Evolutionary conservation across 2,329 filamentous ascomycete genomes (phyloP), one percentile per base, ranked within the genome.

Genomic region (Fusarium marasasianum): DNA sequence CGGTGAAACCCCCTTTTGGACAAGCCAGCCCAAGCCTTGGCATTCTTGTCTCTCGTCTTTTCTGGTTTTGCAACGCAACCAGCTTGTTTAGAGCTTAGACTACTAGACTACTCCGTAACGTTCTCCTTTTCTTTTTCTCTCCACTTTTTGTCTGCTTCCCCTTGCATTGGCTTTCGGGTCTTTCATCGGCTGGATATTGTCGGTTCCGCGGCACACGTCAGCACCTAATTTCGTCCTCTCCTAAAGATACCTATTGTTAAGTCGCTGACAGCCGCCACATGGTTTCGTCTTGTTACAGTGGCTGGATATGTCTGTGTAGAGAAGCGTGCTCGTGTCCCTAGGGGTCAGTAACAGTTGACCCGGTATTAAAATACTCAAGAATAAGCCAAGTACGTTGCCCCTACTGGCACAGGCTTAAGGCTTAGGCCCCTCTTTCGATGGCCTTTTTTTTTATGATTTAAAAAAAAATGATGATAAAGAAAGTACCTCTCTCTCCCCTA

Each of bases 181-280:
- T 31, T 47, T 53, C 64, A 33, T 50, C 62, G 33, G 64, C 29
- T 63, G 38, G 35, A 64, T 44, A 55, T 64, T 55, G 43, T 41
- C 26, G n/a, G 20, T 62, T 69, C 43, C 33, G 57, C n/a, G 37
- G 69, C 63, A 75, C 66, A 59, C 74, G 76, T 78, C 76, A 77
- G 74, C 71, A 71, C 63, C 69, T 74, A 76, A 77, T 77, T 77
- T 77, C 60, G 53, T 58, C 56, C 55, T 55, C 69, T 56, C 22
- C 24, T 24, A 12, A 31, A n/a, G 29, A 64, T 51, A 15, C 33
- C 14, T 35, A 17, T 38, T 31, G 37, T 50, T 20, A n/a, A 26
- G 26, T 53, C 14, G 26, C 50, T 57, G 55, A 63, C 69, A 64
- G 50, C 55, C 45, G 43, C 43, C 72, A 59, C 60, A 47, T 68